phyloP scores from a whole-genome alignment of 2,329 filamentous ascomycete genomes.

The Thelonectria olida region DNA sequence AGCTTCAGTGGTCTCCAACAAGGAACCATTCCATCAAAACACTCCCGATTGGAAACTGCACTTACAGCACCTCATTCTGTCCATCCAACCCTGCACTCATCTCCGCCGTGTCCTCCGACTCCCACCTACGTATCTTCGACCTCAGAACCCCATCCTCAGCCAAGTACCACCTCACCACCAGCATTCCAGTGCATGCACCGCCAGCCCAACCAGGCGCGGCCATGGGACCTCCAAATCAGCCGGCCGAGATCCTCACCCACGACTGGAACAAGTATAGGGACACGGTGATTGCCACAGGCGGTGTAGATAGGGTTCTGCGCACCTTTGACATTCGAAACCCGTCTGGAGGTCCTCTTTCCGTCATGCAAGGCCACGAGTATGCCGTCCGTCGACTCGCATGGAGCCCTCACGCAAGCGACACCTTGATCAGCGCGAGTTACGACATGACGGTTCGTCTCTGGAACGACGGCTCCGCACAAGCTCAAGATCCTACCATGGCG shows the following conservation, averaged over 20 bases:
- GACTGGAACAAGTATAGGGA: constrained; percentile 99
- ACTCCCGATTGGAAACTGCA: constrained; percentile 90
- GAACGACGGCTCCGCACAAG: constrained; percentile 73
- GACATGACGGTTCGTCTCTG: constrained; percentile 98
- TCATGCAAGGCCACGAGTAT: constrained; percentile 89
- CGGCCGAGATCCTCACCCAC: constrained; percentile 88
- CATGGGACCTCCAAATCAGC: constrained; percentile 56
- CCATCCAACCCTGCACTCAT: constrained; percentile 87
- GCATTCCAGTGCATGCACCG: constrained; percentile 83
- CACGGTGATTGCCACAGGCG: constrained; percentile 84
- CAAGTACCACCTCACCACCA: constrained; percentile 84
- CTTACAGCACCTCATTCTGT: constrained; percentile 91
- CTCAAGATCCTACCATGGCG: constrained; percentile 46
- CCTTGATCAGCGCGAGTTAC: constrained; percentile 89
- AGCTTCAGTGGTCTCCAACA: constrained; percentile 80
- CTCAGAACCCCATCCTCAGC: constrained; percentile 86
- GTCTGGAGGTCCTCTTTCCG: constrained; percentile 73
- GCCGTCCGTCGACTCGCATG: constrained; percentile 87
- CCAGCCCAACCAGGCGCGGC: constrained; percentile 55
- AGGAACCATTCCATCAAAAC: constrained; percentile 80
- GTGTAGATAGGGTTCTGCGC: constrained; percentile 86
- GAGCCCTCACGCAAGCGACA: constrained; percentile 92
- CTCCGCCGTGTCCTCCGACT: constrained; percentile 89
- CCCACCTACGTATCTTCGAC: constrained; percentile 89
- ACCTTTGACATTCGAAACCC: constrained; percentile 91